These are phyloP conservation scores for Saccharomycopsis hybrid DNA, from an alignment of 1,139 yeast species.

Conservation along the genomic window DNA sequence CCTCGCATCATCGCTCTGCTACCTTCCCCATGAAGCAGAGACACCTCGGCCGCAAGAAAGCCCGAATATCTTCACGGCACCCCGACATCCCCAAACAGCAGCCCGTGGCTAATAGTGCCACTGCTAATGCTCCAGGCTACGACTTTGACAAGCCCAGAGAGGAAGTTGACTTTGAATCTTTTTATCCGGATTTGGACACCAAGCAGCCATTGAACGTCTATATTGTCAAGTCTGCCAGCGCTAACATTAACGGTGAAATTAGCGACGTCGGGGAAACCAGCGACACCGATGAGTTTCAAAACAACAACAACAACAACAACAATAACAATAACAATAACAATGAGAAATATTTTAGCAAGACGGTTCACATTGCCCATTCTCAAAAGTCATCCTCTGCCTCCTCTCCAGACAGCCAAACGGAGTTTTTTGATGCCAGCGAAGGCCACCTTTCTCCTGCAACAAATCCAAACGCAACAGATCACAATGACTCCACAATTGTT, in stretches of 20 bases:
- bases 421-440: background rate
- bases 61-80: background rate
- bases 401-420: background rate
- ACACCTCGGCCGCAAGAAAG: constrained; percentile 5
- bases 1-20: background rate
- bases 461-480: too few relatives aligned
- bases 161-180: constrained; percentile 16
- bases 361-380: too few relatives aligned
- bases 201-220: constrained; percentile 15
- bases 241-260: background rate
- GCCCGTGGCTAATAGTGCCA: background rate
- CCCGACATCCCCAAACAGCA: background rate
- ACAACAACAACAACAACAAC: too few relatives aligned
- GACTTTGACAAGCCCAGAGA: constrained; percentile 20
- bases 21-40: constrained; percentile 4
- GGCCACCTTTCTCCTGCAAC: too few relatives aligned
- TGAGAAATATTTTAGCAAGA: background rate
- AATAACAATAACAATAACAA: background rate
- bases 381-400: too few relatives aligned
- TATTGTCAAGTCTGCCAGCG: constrained; percentile 2
- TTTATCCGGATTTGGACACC: constrained; percentile 20
- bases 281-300: too few relatives aligned
- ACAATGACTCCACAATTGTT: too few relatives aligned
- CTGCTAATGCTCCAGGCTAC: background rate
- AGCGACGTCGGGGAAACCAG: background rate